Percentiles rank a stretch among this genome's conserved stretches.
Evolutionary conservation across 2,329 filamentous ascomycete species (phyloP).

Genomic region (Chaetomium sp.): DNA sequence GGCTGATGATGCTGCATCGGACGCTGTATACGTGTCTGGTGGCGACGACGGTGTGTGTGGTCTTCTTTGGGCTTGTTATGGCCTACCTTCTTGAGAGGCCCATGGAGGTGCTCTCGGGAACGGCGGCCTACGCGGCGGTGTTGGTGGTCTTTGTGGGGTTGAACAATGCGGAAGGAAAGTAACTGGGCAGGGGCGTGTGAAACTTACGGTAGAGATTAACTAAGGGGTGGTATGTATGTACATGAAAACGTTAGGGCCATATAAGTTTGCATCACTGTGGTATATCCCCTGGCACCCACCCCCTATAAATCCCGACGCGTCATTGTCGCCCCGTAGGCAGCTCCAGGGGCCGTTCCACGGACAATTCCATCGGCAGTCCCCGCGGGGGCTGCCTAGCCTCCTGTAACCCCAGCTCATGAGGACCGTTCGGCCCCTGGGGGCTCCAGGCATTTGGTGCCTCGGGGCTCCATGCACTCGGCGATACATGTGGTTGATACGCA

Average conservation of each 20-base stretch:
- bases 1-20: conserved; percentile 2
- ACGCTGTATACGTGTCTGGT: neutral
- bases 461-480: too few species aligned
- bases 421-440: neutral
- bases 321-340: neutral
- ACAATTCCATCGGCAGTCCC: neutral
- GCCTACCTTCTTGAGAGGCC: neutral
- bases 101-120: neutral
- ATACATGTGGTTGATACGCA: neutral
- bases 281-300: neutral
- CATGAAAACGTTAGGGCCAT: neutral
- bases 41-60: neutral
- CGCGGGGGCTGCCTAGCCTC: neutral
- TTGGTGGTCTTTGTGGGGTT: conserved; percentile 7
- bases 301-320: neutral
- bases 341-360: neutral
- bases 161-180: neutral
- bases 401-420: neutral
- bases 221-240: neutral
- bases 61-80: neutral
- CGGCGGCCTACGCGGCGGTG: conserved; percentile 6
- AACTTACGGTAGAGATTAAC: neutral
- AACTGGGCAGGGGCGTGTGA: neutral
- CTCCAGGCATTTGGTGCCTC: neutral
- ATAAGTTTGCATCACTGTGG: neutral